A percentile compares a stretch with the other conserved stretches of the same genome.
These are phyloP conservation scores for Yamadazyma akitaensis DNA, from an alignment of 805 yeast species.

Conservation along the genomic window DNA sequence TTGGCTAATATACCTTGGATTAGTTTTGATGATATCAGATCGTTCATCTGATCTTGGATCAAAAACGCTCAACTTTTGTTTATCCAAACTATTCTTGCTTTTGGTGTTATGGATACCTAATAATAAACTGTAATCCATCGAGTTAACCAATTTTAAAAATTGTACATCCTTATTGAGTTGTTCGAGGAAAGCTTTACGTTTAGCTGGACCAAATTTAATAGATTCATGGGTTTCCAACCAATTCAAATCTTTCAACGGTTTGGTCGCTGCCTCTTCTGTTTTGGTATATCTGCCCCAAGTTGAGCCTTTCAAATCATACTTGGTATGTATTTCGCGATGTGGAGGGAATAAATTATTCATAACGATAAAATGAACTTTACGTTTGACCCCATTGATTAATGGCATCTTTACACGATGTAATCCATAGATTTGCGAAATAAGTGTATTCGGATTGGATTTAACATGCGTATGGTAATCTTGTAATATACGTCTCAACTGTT, in stretches of 20 bases:
- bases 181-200: constrained; percentile 52
- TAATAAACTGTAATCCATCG: constrained; percentile 92
- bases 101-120: constrained; percentile 82
- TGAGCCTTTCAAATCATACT: constrained; percentile 92
- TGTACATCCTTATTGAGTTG: constrained; percentile 77
- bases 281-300: constrained; percentile 71
- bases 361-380: constrained; percentile 87
- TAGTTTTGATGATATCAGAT: constrained; percentile 42
- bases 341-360: constrained; percentile 98
- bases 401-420: constrained; percentile 92
- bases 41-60: constrained; percentile 41
- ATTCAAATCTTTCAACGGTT: constrained; percentile 80
- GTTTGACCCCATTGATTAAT: constrained; percentile 47
- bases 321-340: constrained; percentile 76
- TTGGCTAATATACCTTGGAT: constrained; percentile 41
- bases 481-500: constrained; percentile 69
- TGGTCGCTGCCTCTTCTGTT: constrained; percentile 22
- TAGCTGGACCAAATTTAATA: constrained; percentile 74
- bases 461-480: constrained; percentile 80
- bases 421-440: constrained; percentile 94
- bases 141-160: constrained; percentile 69
- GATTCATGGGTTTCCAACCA: constrained; percentile 69
- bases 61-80: constrained; percentile 33
- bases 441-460: constrained; percentile 77
- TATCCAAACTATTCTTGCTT: constrained; percentile 34